Conservation (phyloP, 2,329 filamentous ascomycete species). For the Pyrenophora seminiperda region DNA sequence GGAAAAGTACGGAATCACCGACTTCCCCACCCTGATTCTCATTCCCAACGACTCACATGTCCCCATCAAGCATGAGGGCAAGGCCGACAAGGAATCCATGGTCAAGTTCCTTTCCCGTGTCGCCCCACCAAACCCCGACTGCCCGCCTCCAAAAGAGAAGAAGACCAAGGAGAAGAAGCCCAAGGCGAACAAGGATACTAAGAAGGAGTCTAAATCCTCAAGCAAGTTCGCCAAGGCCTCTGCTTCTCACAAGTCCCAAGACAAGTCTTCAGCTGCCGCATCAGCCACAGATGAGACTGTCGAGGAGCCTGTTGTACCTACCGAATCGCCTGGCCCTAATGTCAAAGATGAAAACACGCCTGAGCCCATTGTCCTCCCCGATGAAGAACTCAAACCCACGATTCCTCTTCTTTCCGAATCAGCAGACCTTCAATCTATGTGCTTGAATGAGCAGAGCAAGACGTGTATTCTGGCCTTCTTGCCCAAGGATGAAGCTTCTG, state of each 20-base stretch:
- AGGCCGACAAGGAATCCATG: slow-evolving; percentile 83
- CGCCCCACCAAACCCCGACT: slow-evolving; percentile 78
- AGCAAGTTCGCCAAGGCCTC: slow-evolving; percentile 59
- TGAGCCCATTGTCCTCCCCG: slow-evolving; percentile 58
- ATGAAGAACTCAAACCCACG: slow-evolving; percentile 59
- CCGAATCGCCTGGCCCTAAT: slow-evolving; percentile 60
- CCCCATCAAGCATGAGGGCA: slow-evolving; percentile 75
- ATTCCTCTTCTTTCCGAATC: slow-evolving; percentile 69
- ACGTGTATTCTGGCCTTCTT: slow-evolving; percentile 76
- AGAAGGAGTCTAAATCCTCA: slow-evolving; percentile 54
- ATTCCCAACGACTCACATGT: slow-evolving; percentile 73
- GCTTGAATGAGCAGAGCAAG: slow-evolving; percentile 74
- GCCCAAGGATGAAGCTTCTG: slow-evolving; percentile 51
- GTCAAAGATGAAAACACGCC: slow-evolving; percentile 52
- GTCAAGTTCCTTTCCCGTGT: slow-evolving; percentile 81
- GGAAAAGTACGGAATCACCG: slow-evolving; percentile 73
- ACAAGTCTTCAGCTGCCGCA: slow-evolving; percentile 54
- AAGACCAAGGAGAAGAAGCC: slow-evolving; percentile 54
- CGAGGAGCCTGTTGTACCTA: slow-evolving; percentile 55
- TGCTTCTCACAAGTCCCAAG: slow-evolving; percentile 57
- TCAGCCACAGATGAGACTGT: slow-evolving; percentile 58
- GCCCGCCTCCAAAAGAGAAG: slow-evolving; percentile 59
- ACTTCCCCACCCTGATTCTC: slow-evolving; percentile 81
- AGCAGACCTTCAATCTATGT: slow-evolving; percentile 70
- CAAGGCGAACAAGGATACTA: slow-evolving; percentile 51